phyloP scores from a whole-genome alignment of 164 flowering plant genomes.

The grape (Vitis vinifera) region ASM3070453v1 NC_081811.1:27313501-27314000 shows the following conservation, averaged over 20 bases:
- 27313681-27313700: constrained; percentile 48
- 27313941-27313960: not conserved
- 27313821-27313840: constrained; percentile 37
- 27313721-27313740: not conserved
- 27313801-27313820: constrained; percentile 35
- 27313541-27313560: constrained; percentile 11
- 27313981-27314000: constrained; percentile 32
- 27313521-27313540: too few relatives aligned
- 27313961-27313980: not conserved
- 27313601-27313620: constrained; percentile 8
- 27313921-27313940: not conserved
- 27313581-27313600: constrained; percentile 3
- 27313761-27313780: not conserved
- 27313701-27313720: constrained; percentile 58
- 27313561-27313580: not conserved
- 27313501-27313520: too few relatives aligned
- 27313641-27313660: constrained; percentile 4
- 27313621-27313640: constrained; percentile 13
- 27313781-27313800: not conserved
- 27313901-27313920: constrained; percentile 88
- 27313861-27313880: constrained; percentile 56
- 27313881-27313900: constrained; percentile 92
- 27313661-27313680: constrained; percentile 29
- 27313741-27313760: not conserved
- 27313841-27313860: constrained; percentile 19